Conservation (phyloP, 2,329 filamentous ascomycete genomes). For the Botrytis pseudocinerea region DNA sequence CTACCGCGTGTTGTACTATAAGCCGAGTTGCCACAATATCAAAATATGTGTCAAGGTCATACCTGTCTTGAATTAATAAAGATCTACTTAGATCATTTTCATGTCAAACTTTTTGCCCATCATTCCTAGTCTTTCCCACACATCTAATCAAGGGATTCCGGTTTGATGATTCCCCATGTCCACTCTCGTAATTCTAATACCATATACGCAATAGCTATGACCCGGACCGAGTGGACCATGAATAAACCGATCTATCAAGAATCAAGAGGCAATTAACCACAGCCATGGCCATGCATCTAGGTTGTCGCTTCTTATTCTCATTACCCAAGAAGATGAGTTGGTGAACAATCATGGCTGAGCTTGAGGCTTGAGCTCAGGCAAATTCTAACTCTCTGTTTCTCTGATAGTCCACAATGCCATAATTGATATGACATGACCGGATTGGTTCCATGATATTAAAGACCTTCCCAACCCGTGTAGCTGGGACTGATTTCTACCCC, state of each 20-base stretch:
- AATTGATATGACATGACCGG: constrained; percentile 5
- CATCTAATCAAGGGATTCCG: background rate
- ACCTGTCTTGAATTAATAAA: background rate
- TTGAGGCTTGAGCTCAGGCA: background rate
- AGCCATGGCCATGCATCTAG: constrained; percentile 5
- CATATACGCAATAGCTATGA: background rate
- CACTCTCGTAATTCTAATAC: constrained; percentile 7
- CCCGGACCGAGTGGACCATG: constrained; percentile 13
- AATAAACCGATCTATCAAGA: background rate
- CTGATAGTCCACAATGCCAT: background rate
- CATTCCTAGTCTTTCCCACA: background rate
- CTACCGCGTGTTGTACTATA: background rate
- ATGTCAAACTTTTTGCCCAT: background rate
- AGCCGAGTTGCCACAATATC: constrained; percentile 5
- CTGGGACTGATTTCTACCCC: background rate
- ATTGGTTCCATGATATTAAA: background rate
- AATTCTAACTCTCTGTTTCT: background rate
- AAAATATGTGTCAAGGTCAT: constrained; percentile 1
- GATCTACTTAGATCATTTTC: constrained; percentile 3
- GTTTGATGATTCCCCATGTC: constrained; percentile 11
- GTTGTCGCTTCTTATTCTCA: constrained; percentile 3
- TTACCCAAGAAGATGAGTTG: background rate
- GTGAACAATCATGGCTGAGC: constrained; percentile 12
- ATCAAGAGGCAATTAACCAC: constrained; percentile 12
- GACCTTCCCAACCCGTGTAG: constrained; percentile 6